These are phyloP conservation scores for Aquilaria malaccensis DNA, from an alignment of 345 rosid genomes.

Conservation along the genomic window DNA sequence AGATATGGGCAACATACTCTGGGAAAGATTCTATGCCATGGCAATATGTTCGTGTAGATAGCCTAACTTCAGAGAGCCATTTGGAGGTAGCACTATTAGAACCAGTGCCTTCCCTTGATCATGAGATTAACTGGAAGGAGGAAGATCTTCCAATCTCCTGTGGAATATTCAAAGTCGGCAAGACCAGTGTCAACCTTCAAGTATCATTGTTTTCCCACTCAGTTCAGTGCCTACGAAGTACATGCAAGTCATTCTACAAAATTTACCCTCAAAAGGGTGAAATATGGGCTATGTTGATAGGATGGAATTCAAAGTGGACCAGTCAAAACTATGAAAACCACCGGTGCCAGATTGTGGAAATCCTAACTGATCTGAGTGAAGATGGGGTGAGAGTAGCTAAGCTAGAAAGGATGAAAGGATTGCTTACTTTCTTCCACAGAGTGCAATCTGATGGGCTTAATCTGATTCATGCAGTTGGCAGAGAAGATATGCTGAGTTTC, in stretches of 20 bases:
- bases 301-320: slow-evolving; percentile 12
- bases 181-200: slow-evolving; percentile 1
- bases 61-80: slow-evolving; percentile 3
- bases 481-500: slow-evolving; percentile 13
- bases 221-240: slow-evolving; percentile 4
- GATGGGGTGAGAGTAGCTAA: slow-evolving; percentile 7
- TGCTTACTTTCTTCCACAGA: slow-evolving; percentile 10
- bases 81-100: slow-evolving; percentile 14
- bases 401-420: slow-evolving; percentile 16
- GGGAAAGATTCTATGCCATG: slow-evolving; percentile 12
- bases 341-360: slow-evolving; percentile 13
- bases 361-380: slow-evolving; percentile 10
- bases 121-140: slow-evolving; percentile 11
- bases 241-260: slow-evolving; percentile 5
- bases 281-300: slow-evolving; percentile 19
- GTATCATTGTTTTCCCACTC: slow-evolving; percentile 8
- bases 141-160: slow-evolving; percentile 8
- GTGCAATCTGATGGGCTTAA: slow-evolving; percentile 11
- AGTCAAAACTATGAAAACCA: background rate
- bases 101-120: slow-evolving; percentile 8
- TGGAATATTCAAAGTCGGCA: slow-evolving; percentile 15
- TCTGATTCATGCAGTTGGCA: slow-evolving; percentile 8
- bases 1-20: slow-evolving; percentile 17
- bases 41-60: slow-evolving; percentile 8
- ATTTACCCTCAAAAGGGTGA: slow-evolving; percentile 19